Evolutionary conservation across 1,284 basidiomycete genomes (phyloP).

Genomic region (Farysia itapuensis): DNA sequence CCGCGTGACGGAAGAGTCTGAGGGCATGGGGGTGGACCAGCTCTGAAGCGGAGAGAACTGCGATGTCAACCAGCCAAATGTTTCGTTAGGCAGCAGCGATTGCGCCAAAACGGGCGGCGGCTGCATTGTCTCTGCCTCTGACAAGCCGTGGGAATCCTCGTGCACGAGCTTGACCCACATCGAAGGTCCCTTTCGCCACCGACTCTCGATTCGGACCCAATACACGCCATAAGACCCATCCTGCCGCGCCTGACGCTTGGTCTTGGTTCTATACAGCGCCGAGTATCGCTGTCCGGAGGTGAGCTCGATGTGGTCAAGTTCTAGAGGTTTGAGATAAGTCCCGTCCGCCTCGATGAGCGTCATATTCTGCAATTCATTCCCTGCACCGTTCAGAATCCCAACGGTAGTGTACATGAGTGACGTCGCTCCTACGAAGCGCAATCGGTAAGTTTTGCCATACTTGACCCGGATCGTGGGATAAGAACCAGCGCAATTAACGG

Average conservation of each 20-base stretch:
- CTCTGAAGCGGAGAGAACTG: constrained; percentile 15
- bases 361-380: constrained; percentile 5
- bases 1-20: constrained; percentile 28
- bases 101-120: neutral
- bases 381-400: constrained; percentile 6
- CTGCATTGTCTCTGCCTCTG: neutral
- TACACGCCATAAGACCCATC: constrained; percentile 33
- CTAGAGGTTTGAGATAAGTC: constrained; percentile 19
- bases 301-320: constrained; percentile 29
- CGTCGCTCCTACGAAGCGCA: constrained; percentile 31
- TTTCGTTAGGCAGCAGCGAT: constrained; percentile 10
- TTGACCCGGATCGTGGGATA: constrained; percentile 29
- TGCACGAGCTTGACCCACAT: constrained; percentile 30
- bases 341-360: constrained; percentile 50
- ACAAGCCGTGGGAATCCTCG: neutral
- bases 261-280: constrained; percentile 18
- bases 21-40: constrained; percentile 7
- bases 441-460: constrained; percentile 31
- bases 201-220: constrained; percentile 34
- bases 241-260: constrained; percentile 5
- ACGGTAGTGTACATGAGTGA: constrained; percentile 17
- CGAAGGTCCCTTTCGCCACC: constrained; percentile 24
- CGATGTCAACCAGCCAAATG: constrained; percentile 31
- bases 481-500: neutral
- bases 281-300: constrained; percentile 47